Evolutionary conservation across 1,284 basidiomycete species (phyloP), one percentile per base, ranked within the genome.

Genomic region (Sanghuangporus weigelae): DNA sequence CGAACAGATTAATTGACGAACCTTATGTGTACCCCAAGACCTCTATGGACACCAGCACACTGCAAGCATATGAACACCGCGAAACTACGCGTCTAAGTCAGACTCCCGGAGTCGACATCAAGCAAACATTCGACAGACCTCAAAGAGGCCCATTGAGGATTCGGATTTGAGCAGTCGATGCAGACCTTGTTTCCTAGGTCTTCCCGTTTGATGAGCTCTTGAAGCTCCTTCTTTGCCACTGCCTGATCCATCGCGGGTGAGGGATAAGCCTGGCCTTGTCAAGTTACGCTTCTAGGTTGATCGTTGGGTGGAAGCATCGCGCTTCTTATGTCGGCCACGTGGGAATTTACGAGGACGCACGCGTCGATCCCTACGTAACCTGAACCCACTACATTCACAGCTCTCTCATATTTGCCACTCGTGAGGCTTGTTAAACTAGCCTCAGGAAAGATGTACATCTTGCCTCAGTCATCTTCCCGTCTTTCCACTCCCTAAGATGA

Each of bases 81-180:
- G 72, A 90, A 90, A 73, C 87, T 90, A 70, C 36, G 60, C 16
- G 31, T 60, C 74, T 69, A 66, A 68, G 69, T 64, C 73, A 54
- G 26, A 14, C 38, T 31, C 31, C n/a, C 26, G 2, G 7, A 35
- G 12, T 31, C 19, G 19, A 54, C 4, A 12, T 10, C 31, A 38
- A 2, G 4, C n/a, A 5, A 46, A 19, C 49, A 63, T 35, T 26
- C 39, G 55, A 64, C 74, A 67, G 68, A 89, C 85, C 85, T 84
- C 68, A 93, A 76, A 48, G 87, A 89, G n/a, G 92, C 92, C 94
- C 94, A 96, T 73, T 96, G 93, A 1, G 93, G 94, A 71, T 92
- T 92, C 12, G 92, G 92, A 64, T 91, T 93, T 14, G 77, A 75
- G 71, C 94, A 96, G 73, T 96, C 93, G 38, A 84, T 81, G 72